Conservation (phyloP, 208 protist species). For the Trypanosoma platydactyli region DNA sequence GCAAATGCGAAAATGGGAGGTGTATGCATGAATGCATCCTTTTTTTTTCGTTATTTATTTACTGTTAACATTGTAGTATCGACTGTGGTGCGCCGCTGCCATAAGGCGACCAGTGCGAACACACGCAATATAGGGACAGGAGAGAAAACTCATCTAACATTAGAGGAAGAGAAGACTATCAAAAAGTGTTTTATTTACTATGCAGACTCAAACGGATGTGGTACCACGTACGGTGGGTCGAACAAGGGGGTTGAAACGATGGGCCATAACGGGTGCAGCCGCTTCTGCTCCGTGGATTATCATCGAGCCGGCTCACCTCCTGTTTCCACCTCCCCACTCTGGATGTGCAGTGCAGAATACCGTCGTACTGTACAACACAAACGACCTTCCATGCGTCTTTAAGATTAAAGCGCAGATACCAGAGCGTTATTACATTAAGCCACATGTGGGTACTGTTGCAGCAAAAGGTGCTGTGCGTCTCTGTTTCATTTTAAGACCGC, state of each 20-base stretch:
- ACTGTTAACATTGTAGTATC: too few species aligned
- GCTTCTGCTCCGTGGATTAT: slow-evolving; percentile 22
- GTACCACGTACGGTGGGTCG: background rate
- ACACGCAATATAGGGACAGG: too few species aligned
- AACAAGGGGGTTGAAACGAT: slow-evolving; percentile 14
- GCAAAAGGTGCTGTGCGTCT: slow-evolving; percentile 51
- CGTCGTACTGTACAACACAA: slow-evolving; percentile 65
- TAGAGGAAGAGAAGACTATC: too few species aligned
- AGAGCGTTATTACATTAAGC: slow-evolving; percentile 66
- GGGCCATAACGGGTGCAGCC: background rate
- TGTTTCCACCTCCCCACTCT: slow-evolving; percentile 69
- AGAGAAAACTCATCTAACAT: too few species aligned
- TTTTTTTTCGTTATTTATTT: too few species aligned
- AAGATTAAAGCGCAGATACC: slow-evolving; percentile 70
- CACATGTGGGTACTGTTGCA: slow-evolving; percentile 48
- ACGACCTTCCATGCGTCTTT: slow-evolving; percentile 48
- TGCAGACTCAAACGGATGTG: too few species aligned
- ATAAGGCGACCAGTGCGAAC: too few species aligned
- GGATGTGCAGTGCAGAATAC: slow-evolving; percentile 68
- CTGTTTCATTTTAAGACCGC: slow-evolving; percentile 54
- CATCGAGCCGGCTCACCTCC: slow-evolving; percentile 53
- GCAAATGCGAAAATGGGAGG: too few species aligned
- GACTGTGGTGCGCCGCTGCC: too few species aligned
- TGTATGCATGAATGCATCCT: too few species aligned
- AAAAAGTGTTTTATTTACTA: too few species aligned